These are phyloP conservation scores for Trichoderma polysporum DNA, from an alignment of 2,329 filamentous ascomycete species.

Conservation along the genomic window DNA sequence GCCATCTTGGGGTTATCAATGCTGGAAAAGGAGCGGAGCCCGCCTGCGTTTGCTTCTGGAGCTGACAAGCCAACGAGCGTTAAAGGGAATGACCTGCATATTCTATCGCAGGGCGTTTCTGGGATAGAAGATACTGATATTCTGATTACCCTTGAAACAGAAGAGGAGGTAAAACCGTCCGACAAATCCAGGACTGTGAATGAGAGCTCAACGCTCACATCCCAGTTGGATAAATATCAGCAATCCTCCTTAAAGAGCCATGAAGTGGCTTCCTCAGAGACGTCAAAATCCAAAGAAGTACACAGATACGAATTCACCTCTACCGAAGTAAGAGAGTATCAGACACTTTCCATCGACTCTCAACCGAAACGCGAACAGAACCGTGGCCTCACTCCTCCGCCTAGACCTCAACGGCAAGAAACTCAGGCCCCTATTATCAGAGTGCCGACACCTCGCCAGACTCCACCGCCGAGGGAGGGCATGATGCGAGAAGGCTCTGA, in stretches of 20 bases:
- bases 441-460: conserved; percentile 38
- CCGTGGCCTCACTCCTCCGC: neutral
- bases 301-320: neutral
- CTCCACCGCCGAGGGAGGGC: conserved; percentile 30
- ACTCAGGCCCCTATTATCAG: conserved; percentile 38
- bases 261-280: neutral
- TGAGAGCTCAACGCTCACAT: neutral
- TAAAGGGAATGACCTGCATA: neutral
- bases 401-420: neutral
- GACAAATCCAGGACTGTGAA: neutral
- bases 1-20: conserved; percentile 6
- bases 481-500: neutral
- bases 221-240: neutral
- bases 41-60: neutral
- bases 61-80: neutral
- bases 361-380: neutral
- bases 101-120: neutral
- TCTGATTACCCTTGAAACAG: conserved; percentile 17
- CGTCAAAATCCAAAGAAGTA: neutral
- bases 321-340: neutral
- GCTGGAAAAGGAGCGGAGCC: neutral
- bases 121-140: neutral
- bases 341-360: conserved; percentile 21
- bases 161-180: neutral
- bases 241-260: neutral